phyloP scores from a whole-genome alignment of 2,329 filamentous ascomycete species.

The Tolypocladium ovalisporum region DNA sequence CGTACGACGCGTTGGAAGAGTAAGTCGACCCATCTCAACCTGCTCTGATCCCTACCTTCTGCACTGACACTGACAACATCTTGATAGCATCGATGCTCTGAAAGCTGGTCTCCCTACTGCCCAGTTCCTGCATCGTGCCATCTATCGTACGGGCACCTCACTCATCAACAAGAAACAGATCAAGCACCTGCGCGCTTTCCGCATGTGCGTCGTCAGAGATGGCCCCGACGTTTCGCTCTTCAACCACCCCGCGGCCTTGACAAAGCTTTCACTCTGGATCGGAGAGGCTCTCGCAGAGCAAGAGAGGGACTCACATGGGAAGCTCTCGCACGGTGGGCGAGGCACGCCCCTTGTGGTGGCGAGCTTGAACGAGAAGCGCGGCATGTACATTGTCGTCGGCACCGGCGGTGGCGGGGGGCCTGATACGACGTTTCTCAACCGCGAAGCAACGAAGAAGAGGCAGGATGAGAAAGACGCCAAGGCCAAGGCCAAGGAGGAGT shows the following conservation, averaged over 20 bases:
- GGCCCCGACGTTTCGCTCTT: slow-evolving; percentile 87
- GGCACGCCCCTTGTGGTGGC: slow-evolving; percentile 85
- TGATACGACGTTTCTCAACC: slow-evolving; percentile 57
- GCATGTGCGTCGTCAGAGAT: slow-evolving; percentile 92
- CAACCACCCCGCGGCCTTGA: slow-evolving; percentile 82
- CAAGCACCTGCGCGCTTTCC: slow-evolving; percentile 81
- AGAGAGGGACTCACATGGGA: slow-evolving; percentile 66
- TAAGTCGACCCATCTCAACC: slow-evolving; percentile 24
- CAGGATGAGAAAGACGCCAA: slow-evolving; percentile 53
- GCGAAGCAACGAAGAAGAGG: slow-evolving; percentile 52
- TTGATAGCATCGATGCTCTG: slow-evolving; percentile 57
- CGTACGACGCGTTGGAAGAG: slow-evolving; percentile 62
- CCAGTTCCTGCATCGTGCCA: slow-evolving; percentile 82
- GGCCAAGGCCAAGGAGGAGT: slow-evolving; percentile 49
- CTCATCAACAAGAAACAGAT: slow-evolving; percentile 92
- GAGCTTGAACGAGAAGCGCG: slow-evolving; percentile 74
- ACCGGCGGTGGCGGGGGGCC: slow-evolving; percentile 79
- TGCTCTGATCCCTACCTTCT: neutral
- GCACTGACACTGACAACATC: slow-evolving; percentile 1
- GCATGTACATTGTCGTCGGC: slow-evolving; percentile 86
- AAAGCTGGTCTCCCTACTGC: slow-evolving; percentile 70
- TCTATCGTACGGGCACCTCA: slow-evolving; percentile 83
- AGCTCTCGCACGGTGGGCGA: slow-evolving; percentile 54
- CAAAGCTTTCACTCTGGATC: slow-evolving; percentile 89
- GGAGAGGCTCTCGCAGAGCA: slow-evolving; percentile 85